phyloP scores from a whole-genome alignment of 2,329 filamentous ascomycete species.

The Cordyceps cicadae region DNA sequence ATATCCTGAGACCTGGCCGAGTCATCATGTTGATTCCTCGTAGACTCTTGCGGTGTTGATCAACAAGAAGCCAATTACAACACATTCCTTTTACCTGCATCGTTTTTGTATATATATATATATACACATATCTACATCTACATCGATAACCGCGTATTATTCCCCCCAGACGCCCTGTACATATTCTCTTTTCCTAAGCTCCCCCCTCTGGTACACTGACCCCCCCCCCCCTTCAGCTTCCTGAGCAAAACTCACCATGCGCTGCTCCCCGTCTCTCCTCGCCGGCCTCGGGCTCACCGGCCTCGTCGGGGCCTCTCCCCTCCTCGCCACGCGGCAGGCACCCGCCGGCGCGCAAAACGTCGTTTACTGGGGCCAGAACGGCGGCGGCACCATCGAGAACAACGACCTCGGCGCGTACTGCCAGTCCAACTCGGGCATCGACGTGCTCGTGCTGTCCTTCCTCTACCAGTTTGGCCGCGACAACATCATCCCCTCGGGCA shows the following conservation, averaged over 20 bases:
- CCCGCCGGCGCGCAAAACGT: constrained; percentile 22
- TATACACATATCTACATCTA: too few species aligned
- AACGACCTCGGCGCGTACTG: constrained; percentile 32
- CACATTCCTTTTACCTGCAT: constrained; percentile 2
- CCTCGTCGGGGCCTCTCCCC: constrained; percentile 11
- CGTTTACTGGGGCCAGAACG: constrained; percentile 23
- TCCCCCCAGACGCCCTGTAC: neutral
- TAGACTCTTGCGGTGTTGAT: neutral
- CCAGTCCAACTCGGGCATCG: constrained; percentile 27
- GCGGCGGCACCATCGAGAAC: constrained; percentile 24
- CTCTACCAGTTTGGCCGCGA: constrained; percentile 29
- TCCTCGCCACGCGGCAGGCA: constrained; percentile 8
- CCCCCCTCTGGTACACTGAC: neutral
- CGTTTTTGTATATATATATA: neutral
- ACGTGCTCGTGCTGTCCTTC: constrained; percentile 36
- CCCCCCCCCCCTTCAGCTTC: too few species aligned
- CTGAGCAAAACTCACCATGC: constrained; percentile 8
- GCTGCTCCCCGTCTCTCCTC: constrained; percentile 11
- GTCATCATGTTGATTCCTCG: neutral
- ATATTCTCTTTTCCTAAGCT: neutral
- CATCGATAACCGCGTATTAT: neutral
- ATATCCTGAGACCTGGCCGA: neutral
- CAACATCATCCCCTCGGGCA: constrained; percentile 29
- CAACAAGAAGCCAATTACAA: neutral
- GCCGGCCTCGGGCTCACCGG: constrained; percentile 15